These are phyloP conservation scores for Phytopythium mirpurense DNA, from an alignment of 352 stramenopile species.

Conservation along the genomic window DNA sequence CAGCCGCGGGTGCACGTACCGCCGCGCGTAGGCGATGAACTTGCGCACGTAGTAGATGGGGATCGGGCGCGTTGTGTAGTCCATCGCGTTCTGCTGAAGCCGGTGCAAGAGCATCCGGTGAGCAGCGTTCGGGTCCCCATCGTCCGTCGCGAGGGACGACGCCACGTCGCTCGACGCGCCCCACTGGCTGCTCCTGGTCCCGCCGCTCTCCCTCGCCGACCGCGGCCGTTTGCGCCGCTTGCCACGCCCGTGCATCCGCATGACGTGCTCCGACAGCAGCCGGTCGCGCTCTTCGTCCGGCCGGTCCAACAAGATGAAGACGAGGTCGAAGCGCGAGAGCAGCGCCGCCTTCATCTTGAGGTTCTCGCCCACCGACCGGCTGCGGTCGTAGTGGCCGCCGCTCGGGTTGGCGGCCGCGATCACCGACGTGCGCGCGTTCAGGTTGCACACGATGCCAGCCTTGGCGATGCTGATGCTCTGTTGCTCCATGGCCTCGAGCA, in stretches of 20 bases:
- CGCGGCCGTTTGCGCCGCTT: conserved; percentile 33
- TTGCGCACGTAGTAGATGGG: conserved; percentile 90
- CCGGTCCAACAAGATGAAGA: conserved; percentile 96
- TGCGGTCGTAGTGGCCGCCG: conserved; percentile 95
- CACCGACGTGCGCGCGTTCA: conserved; percentile 93
- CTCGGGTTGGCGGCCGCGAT: conserved; percentile 97
- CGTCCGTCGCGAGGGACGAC: background rate
- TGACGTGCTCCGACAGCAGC: conserved; percentile 94
- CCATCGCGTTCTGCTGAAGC: conserved; percentile 37
- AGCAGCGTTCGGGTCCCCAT: conserved; percentile 9
- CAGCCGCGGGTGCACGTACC: conserved; percentile 91
- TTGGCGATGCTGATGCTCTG: conserved; percentile 95
- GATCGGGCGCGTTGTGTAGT: conserved; percentile 46
- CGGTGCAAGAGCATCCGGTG: conserved; percentile 43
- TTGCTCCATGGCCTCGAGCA: conserved; percentile 99
- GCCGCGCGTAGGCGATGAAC: conserved; percentile 96
- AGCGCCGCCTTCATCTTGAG: conserved; percentile 95
- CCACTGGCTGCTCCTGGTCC: conserved; percentile 15
- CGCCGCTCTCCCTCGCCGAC: conserved; percentile 6
- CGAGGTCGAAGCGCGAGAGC: conserved; percentile 96
- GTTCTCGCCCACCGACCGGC: conserved; percentile 94
- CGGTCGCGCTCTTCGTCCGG: conserved; percentile 92
- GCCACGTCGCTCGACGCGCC: conserved; percentile 12
- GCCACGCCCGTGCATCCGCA: conserved; percentile 73
- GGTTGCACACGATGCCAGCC: conserved; percentile 91